phyloP scores from a whole-genome alignment of 2,329 filamentous ascomycete genomes.

The Moelleriella libera region DNA sequence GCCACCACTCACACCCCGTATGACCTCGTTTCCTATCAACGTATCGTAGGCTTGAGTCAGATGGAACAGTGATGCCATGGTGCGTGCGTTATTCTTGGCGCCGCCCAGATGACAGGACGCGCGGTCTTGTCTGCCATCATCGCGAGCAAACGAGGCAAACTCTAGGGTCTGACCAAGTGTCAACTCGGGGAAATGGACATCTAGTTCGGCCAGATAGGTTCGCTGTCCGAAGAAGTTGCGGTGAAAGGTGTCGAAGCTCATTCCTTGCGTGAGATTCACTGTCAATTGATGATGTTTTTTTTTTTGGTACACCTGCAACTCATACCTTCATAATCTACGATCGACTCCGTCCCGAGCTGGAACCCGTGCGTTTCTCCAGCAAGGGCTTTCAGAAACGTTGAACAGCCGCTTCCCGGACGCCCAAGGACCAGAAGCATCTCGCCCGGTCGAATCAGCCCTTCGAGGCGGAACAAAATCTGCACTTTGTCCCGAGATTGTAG shows the following conservation, averaged over 20 bases:
- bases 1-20: conserved; percentile 53
- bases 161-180: neutral
- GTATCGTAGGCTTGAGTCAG: conserved; percentile 39
- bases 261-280: neutral
- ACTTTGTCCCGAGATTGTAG: neutral
- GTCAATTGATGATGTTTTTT: no score
- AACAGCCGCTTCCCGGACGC: conserved; percentile 55
- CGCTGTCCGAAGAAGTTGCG: neutral
- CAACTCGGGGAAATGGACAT: neutral
- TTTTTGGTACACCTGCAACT: no score
- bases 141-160: neutral
- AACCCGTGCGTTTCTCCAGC: neutral
- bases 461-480: neutral
- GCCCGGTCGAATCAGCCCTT: conserved; percentile 30
- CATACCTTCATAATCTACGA: neutral
- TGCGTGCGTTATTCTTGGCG: neutral
- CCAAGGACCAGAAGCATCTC: conserved; percentile 61
- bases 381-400: conserved; percentile 47
- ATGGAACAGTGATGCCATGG: neutral
- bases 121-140: neutral
- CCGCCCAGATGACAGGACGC: no score
- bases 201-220: neutral
- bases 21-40: conserved; percentile 52
- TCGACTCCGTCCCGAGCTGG: neutral
- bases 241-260: neutral